These are phyloP conservation scores for Trichoderma polysporum DNA, from an alignment of 2,329 filamentous ascomycete species.

Conservation along the genomic window DNA sequence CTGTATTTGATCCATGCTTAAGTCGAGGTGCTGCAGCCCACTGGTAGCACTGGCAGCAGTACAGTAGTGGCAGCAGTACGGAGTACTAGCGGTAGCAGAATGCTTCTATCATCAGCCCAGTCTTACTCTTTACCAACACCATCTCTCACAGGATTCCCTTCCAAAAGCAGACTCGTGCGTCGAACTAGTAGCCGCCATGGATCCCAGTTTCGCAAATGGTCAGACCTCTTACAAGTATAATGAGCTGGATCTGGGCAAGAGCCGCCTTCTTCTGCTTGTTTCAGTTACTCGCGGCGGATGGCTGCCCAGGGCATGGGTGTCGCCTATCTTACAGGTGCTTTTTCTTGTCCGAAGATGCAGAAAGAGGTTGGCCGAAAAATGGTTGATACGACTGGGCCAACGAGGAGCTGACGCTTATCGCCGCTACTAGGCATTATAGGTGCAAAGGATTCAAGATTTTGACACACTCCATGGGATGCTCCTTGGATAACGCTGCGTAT, in stretches of 20 bases:
- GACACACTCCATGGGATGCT: not conserved
- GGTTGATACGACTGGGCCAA: not conserved
- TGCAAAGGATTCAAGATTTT: not conserved
- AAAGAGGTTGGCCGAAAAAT: not conserved
- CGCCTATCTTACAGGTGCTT: not conserved
- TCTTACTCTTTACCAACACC: not conserved
- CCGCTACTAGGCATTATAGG: not conserved
- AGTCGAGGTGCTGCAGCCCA: not conserved
- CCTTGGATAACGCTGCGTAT: not conserved
- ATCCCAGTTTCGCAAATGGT: not conserved
- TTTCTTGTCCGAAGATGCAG: not conserved
- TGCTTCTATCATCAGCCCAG: not conserved
- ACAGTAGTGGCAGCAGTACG: not conserved
- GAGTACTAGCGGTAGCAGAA: too few relatives aligned
- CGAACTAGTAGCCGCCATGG: slow-evolving; percentile 12
- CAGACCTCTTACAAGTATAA: not conserved
- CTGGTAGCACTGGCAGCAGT: not conserved
- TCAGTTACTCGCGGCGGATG: not conserved
- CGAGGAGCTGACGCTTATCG: not conserved
- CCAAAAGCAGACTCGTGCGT: slow-evolving; percentile 10
- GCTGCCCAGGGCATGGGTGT: not conserved
- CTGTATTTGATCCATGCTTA: not conserved
- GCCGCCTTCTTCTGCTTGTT: not conserved
- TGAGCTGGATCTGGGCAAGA: not conserved
- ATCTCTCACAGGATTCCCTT: not conserved